Evolutionary conservation across 2,329 filamentous ascomycete species (phyloP), one percentile per base, ranked within the genome.

Genomic region (Aspergillus awamori): DNA sequence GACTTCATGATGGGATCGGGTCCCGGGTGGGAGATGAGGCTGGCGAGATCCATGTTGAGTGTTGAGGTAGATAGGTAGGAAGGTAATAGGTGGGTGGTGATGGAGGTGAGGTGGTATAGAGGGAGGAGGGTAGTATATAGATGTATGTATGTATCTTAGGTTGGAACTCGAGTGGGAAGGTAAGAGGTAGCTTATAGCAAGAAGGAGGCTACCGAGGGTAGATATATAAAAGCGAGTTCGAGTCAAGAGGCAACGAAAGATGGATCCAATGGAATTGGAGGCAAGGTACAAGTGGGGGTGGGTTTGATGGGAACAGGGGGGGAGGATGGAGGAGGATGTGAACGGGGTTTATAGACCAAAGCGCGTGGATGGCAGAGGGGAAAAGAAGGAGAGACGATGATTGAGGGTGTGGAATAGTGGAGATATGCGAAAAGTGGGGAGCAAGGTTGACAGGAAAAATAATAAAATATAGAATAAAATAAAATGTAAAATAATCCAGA

Each of bases 11-110:
- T 22, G 43, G 70, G 67, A 43, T 59, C 65, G 26, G 63, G 61
- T 24, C 62, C 70, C 60, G 70, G 67, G 53, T 70, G 68, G 17
- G 70, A 66, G 57, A 76, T 70, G 22, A 76, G 71, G 62, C 60
- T 74, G 56, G 74, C 72, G 65, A 76, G 69, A 71, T 76, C 73
- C 74, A 76, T 76, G 63, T 57, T 71, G 66, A 43, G 36, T 33
- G 43, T 10, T 47, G 48, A 8, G 24, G 6, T 49, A 20, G 48
- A 30, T 24, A 6, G 17, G 24, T 36, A 8, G 36, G n/a, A 15
- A 28, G 57, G 8, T 36, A 17, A 20, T 20, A 33, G 30, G 8
- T 47, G 26, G 48, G 43, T 49, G 57, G 17, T 56, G 17, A 45
- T 30, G n/a, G 45, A 47, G 39, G 20, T 20, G 20, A 20, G 20